Percentiles rank a stretch among this genome's conserved stretches.
Conservation (phyloP, 495 filamentous ascomycete species). For the Hypoxylon intermedium region DNA sequence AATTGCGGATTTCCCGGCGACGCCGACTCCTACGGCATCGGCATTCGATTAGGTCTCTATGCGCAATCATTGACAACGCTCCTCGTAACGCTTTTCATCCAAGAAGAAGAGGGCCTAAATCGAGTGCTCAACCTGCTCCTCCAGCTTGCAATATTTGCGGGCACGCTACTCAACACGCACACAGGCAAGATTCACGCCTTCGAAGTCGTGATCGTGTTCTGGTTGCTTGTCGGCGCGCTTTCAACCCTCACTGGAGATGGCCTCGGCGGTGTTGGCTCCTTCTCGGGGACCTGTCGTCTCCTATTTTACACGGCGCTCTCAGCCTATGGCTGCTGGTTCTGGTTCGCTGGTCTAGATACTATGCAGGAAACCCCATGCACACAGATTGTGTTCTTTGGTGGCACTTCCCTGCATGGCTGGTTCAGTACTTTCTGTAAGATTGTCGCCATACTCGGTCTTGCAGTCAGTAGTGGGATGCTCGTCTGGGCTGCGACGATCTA, state of each 20-base stretch:
- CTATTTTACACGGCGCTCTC: constrained; percentile 29
- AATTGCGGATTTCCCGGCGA: constrained; percentile 19
- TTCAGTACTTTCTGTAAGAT: constrained; percentile 30
- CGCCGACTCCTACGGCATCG: constrained; percentile 29
- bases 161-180: constrained; percentile 13
- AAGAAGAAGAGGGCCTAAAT: constrained; percentile 23
- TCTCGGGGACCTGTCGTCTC: constrained; percentile 16
- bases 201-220: constrained; percentile 26
- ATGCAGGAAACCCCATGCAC: constrained; percentile 11
- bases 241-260: constrained; percentile 24
- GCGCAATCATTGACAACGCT: constrained; percentile 29
- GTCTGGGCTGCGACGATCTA: constrained; percentile 6
- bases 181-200: constrained; percentile 12
- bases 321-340: constrained; percentile 36
- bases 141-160: constrained; percentile 28
- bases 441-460: constrained; percentile 7
- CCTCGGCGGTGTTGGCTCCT: constrained; percentile 8
- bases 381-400: constrained; percentile 23
- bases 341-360: constrained; percentile 17
- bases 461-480: constrained; percentile 1
- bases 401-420: constrained; percentile 19
- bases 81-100: constrained; percentile 27
- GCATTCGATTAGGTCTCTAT: constrained; percentile 34
- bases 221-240: constrained; percentile 24
- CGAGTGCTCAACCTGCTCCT: constrained; percentile 29